phyloP scores from a whole-genome alignment of 2,329 filamentous ascomycete species.

The Xylariaceae sp. region DNA sequence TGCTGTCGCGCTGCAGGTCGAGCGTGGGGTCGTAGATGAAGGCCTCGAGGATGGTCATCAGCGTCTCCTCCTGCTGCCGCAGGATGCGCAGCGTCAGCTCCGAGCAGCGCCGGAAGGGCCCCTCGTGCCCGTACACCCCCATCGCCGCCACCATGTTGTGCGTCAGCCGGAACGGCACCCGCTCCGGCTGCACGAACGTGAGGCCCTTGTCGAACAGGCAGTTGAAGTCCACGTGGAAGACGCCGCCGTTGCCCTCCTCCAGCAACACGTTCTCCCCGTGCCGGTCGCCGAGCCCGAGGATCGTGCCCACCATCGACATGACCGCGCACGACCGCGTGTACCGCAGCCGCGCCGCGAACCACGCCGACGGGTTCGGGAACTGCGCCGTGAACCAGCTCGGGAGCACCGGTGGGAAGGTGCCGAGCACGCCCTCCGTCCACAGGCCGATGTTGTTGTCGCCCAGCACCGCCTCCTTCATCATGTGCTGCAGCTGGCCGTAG shows the following conservation, averaged over 20 bases:
- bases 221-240: constrained; percentile 98
- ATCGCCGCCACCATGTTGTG: constrained; percentile 99
- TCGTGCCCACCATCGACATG: constrained; percentile 99
- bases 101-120: constrained; percentile 83
- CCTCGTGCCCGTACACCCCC: constrained; percentile 88
- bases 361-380: constrained; percentile 85
- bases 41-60: constrained; percentile 95
- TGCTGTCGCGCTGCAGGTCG: constrained; percentile 73
- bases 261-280: constrained; percentile 97
- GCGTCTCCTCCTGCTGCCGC: constrained; percentile 85
- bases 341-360: constrained; percentile 80
- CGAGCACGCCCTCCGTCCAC: constrained; percentile 60
- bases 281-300: constrained; percentile 85
- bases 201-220: constrained; percentile 97
- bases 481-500: constrained; percentile 57
- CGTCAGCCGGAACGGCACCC: constrained; percentile 91
- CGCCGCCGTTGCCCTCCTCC: constrained; percentile 85
- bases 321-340: constrained; percentile 94
- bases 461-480: constrained; percentile 56
- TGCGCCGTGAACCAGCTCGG: constrained; percentile 94
- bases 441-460: constrained; percentile 54
- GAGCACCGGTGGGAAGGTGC: constrained; percentile 72
- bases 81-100: constrained; percentile 81
- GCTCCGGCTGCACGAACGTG: constrained; percentile 89
- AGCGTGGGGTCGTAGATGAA: constrained; percentile 96